Conservation (phyloP, 805 yeast genomes). For the Ogataea glucozyma region DNA sequence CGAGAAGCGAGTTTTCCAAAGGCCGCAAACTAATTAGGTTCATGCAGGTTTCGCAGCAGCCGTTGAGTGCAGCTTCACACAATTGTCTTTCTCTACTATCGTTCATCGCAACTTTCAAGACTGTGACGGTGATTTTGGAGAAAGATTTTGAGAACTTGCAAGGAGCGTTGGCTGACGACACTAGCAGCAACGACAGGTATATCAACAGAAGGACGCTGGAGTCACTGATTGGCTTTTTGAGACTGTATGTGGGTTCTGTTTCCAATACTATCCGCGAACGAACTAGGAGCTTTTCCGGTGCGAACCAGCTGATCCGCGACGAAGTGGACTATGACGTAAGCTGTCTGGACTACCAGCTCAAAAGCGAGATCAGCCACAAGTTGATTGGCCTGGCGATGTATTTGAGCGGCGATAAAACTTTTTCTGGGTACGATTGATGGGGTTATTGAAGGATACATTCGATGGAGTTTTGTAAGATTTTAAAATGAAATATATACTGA, state of each 20-base stretch:
- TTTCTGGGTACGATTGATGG: slow-evolving; percentile 5
- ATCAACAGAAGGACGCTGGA: slow-evolving; percentile 22
- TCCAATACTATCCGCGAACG: slow-evolving; percentile 6
- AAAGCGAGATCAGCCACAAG: slow-evolving; percentile 33
- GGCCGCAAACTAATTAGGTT: slow-evolving; percentile 29
- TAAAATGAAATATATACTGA: too few relatives aligned
- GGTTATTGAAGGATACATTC: too few relatives aligned
- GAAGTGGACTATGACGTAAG: slow-evolving; percentile 24
- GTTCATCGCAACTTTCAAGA: slow-evolving; percentile 30
- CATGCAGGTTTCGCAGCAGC: slow-evolving; percentile 21
- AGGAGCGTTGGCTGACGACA: slow-evolving; percentile 8
- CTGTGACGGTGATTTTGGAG: slow-evolving; percentile 25
- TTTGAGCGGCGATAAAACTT: slow-evolving; percentile 31
- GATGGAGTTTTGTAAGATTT: too few relatives aligned
- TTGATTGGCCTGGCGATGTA: slow-evolving; percentile 31
- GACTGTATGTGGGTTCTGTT: slow-evolving; percentile 28
- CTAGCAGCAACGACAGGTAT: background rate
- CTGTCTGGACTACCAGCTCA: slow-evolving; percentile 30
- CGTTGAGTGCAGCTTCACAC: slow-evolving; percentile 5
- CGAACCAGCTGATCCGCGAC: slow-evolving; percentile 8
- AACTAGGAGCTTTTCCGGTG: background rate
- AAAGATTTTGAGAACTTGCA: slow-evolving; percentile 19
- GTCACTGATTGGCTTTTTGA: slow-evolving; percentile 24
- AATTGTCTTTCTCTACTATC: slow-evolving; percentile 32
- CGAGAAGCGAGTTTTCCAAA: slow-evolving; percentile 20